Evolutionary conservation across 108 stramenopile genomes (phyloP).

Genomic region (Pelagomonas calceolata): DNA sequence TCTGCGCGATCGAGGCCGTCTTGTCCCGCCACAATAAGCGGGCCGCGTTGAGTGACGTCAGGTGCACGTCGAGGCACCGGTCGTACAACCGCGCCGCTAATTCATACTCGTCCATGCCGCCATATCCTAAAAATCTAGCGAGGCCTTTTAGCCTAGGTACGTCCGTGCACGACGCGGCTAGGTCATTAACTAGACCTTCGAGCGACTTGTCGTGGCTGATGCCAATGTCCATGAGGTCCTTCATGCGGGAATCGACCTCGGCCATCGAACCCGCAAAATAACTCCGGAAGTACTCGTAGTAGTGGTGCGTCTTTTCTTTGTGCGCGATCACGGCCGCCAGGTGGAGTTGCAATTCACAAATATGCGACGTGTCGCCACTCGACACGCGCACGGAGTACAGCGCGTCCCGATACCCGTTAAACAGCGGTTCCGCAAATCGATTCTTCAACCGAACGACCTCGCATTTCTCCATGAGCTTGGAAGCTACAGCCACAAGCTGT

Average conservation of each 20-base stretch:
- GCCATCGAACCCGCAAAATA: neutral
- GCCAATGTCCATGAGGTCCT: too few relatives aligned
- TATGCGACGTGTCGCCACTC: neutral
- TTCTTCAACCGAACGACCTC: neutral
- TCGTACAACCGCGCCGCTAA: too few relatives aligned
- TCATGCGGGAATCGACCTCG: neutral
- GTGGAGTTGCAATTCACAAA: neutral
- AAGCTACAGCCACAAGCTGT: neutral
- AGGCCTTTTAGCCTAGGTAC: too few relatives aligned
- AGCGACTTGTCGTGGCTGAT: too few relatives aligned
- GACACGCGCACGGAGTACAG: neutral
- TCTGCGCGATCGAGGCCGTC: too few relatives aligned
- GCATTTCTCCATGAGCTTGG: neutral
- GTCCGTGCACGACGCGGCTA: too few relatives aligned
- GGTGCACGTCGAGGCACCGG: too few relatives aligned
- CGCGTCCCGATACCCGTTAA: neutral
- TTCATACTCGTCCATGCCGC: too few relatives aligned
- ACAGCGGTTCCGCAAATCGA: neutral
- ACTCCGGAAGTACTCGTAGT: neutral
- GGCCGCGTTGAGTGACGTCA: too few relatives aligned
- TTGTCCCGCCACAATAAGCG: too few relatives aligned
- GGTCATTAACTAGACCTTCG: too few relatives aligned
- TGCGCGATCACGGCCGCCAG: neutral
- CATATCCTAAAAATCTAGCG: too few relatives aligned
- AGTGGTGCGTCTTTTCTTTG: neutral